Evolutionary conservation across 352 stramenopile genomes (phyloP).

Genomic region (Pythium insidiosum): DNA sequence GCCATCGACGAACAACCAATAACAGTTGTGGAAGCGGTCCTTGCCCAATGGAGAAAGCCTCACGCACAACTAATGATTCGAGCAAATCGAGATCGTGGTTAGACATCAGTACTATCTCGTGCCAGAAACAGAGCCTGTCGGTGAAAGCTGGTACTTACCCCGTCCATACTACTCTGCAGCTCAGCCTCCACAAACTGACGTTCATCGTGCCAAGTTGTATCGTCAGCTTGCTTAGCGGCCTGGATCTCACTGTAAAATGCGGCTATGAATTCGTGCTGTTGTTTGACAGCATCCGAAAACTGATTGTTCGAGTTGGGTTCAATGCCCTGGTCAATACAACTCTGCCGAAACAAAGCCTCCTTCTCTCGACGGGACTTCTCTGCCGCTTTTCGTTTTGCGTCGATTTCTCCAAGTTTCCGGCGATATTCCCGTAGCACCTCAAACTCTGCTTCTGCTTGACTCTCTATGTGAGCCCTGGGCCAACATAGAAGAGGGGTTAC

Average conservation of each 20-base stretch:
- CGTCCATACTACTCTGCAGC: constrained; percentile 6
- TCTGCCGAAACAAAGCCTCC: constrained; percentile 18
- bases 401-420: constrained; percentile 20
- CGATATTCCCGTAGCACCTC: constrained; percentile 19
- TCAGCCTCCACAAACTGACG: constrained; percentile 10
- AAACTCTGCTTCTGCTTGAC: constrained; percentile 24
- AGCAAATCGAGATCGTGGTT: too few species aligned
- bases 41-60: constrained; percentile 56
- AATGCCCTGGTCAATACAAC: constrained; percentile 25
- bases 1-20: constrained; percentile 74
- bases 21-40: constrained; percentile 72
- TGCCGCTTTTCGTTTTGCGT: constrained; percentile 11
- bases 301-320: constrained; percentile 29
- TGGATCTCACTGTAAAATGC: constrained; percentile 24
- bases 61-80: constrained; percentile 60
- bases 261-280: constrained; percentile 23
- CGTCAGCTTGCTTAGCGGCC: constrained; percentile 15
- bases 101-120: too few species aligned
- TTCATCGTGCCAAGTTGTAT: constrained; percentile 12
- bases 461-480: constrained; percentile 18
- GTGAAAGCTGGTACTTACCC: too few species aligned
- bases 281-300: constrained; percentile 26
- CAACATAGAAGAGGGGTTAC: too few species aligned
- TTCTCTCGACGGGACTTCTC: constrained; percentile 23
- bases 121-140: too few species aligned